phyloP scores from a whole-genome alignment of 2,329 filamentous ascomycete species.

The Emergomyces pasteurianus region DNA sequence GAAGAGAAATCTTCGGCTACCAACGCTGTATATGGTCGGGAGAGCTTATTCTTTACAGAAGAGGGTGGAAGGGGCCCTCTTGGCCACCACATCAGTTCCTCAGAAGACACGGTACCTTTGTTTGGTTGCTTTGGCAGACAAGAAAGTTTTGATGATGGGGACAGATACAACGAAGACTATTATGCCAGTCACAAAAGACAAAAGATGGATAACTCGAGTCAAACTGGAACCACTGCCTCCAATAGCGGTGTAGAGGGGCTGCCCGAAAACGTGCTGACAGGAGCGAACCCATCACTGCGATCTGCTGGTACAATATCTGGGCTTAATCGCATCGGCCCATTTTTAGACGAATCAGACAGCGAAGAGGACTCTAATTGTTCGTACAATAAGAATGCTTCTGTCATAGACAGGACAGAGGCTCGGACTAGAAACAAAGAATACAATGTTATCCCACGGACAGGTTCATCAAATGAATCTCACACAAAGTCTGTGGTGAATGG shows the following conservation, averaged over 20 bases:
- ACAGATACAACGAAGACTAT: conserved; percentile 22
- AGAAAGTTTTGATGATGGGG: conserved; percentile 13
- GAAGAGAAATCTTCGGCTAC: neutral
- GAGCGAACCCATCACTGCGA: neutral
- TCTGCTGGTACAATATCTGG: neutral
- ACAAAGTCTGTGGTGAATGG: neutral
- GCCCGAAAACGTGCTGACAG: neutral
- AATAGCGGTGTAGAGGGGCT: neutral
- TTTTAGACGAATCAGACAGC: conserved; percentile 40
- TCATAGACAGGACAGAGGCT: neutral
- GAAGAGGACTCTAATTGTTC: conserved; percentile 48
- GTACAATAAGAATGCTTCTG: conserved; percentile 41
- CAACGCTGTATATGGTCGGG: conserved; percentile 8
- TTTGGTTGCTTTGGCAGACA: conserved; percentile 17
- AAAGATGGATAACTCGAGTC: conserved; percentile 13
- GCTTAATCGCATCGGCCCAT: conserved; percentile 22
- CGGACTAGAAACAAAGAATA: too few relatives aligned
- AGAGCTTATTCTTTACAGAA: conserved; percentile 27
- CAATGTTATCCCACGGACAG: conserved; percentile 21
- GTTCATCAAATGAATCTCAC: neutral
- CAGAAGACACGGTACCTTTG: conserved; percentile 13
- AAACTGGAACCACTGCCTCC: neutral
- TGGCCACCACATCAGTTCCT: neutral
- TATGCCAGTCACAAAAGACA: conserved; percentile 21
- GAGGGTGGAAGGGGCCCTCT: conserved; percentile 4